phyloP scores from a whole-genome alignment of 2,329 filamentous ascomycete species.

The Macrophomina pseudophaseolina region DNA sequence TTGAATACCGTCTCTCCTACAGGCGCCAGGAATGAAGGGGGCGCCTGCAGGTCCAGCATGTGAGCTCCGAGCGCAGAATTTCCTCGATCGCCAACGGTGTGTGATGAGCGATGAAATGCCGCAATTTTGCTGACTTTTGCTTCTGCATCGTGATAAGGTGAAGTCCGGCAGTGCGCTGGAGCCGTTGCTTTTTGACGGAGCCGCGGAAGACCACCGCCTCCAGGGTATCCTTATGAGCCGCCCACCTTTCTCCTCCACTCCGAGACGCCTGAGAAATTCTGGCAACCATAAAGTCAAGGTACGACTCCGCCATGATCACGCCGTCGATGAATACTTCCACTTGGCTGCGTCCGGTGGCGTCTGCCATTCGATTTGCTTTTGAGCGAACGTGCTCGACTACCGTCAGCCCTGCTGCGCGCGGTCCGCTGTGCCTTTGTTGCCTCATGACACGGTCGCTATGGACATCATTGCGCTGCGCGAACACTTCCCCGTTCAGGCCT shows the following conservation, averaged over 20 bases:
- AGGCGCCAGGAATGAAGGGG: background rate
- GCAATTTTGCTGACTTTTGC: constrained; percentile 8
- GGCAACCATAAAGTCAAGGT: constrained; percentile 1
- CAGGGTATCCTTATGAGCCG: constrained; percentile 9
- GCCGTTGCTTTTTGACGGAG: constrained; percentile 7
- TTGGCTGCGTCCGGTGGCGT: background rate
- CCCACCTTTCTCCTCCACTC: background rate
- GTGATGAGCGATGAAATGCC: constrained; percentile 2
- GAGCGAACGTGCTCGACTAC: no score
- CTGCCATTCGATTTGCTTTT: background rate
- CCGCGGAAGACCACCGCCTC: background rate
- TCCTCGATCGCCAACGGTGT: background rate
- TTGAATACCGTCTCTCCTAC: background rate
- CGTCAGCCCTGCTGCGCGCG: background rate
- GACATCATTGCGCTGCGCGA: background rate
- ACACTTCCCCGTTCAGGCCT: background rate
- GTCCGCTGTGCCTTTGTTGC: background rate
- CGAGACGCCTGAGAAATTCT: constrained; percentile 1
- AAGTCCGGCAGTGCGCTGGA: background rate
- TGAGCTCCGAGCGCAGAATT: background rate
- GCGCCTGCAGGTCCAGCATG: background rate
- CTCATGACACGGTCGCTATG: background rate
- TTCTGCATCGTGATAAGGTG: background rate
- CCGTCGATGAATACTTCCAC: background rate
- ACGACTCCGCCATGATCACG: background rate